Evolutionary conservation across 2,329 filamentous ascomycete genomes (phyloP), one percentile per base, ranked within the genome.

Genomic region (Fonsecaea multimorphosa): DNA sequence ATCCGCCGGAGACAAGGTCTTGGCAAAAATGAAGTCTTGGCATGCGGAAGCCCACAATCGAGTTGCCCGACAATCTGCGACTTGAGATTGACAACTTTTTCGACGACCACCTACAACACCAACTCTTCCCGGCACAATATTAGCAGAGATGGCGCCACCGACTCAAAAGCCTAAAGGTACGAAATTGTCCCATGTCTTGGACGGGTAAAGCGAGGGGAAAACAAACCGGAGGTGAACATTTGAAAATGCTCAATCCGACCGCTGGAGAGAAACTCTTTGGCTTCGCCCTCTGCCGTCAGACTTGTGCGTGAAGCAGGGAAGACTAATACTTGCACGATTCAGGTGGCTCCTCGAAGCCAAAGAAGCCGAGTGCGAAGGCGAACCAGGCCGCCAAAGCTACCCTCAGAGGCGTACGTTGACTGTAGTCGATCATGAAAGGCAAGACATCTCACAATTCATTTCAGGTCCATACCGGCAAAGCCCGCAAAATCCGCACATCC

Each of bases 351-450:
- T 51, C 58, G 19, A 60, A 60, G 31, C 27, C 58, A 74, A 78
- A 70, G 76, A 95, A 95, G 87, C 78, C 84, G 76, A 82, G 81
- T 76, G 81, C 82, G 76, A 89, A 96, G 88, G 95, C 95, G 84
- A 90, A 89, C 78, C 89, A 90, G 80, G 95, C 95, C 81, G 91
- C 95, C 77, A 98, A 99, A 88, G 91, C 95, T 81, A 91, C 93
- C 79, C 90, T 98, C 77, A 92, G 92, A 85, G 94, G 93, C 82
- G 92, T 96, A 93, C 86, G 92, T 76, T 72, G 73, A 68, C 67
- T 52, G 69, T 75, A 73, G 73, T 58, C 65, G 19, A 12, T 49
- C 1, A 36, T 11, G 40, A 54, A 2, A 44, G 19, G 51, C 29
- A 40, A 44, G 32, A n/a, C 7, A 32, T 24, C 66, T 68, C 24